These are phyloP conservation scores for Myochromella boudieri DNA, from an alignment of 768 basidiomycete species.

Conservation along the genomic window DNA sequence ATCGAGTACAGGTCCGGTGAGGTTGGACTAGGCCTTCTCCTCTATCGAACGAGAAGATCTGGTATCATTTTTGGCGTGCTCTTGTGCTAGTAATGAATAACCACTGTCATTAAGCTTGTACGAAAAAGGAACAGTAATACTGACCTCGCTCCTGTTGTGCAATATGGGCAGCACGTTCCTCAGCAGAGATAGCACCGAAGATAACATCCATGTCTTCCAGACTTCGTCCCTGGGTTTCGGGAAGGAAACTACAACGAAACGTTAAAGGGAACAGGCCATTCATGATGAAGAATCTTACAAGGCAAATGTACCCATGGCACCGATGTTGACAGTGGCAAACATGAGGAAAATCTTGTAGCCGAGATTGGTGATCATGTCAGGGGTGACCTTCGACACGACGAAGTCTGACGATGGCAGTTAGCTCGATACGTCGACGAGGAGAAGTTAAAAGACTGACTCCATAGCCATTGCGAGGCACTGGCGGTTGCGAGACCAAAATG, in stretches of 20 bases:
- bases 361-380: slow-evolving; percentile 55
- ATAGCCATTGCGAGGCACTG: slow-evolving; percentile 81
- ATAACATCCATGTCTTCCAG: slow-evolving; percentile 55
- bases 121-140: background rate
- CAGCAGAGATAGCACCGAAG: slow-evolving; percentile 55
- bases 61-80: background rate
- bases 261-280: background rate
- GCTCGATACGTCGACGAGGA: too few relatives aligned
- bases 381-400: slow-evolving; percentile 70
- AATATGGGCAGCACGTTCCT: slow-evolving; percentile 55
- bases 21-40: background rate
- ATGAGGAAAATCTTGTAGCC: slow-evolving; percentile 78
- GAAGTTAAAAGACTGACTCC: slow-evolving; percentile 47
- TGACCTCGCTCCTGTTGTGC: slow-evolving; percentile 40
- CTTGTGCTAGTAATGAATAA: background rate
- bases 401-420: too few relatives aligned
- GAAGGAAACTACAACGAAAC: slow-evolving; percentile 41
- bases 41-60: background rate
- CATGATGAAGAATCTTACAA: slow-evolving; percentile 38
- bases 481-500: slow-evolving; percentile 79
- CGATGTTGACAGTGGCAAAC: slow-evolving; percentile 73
- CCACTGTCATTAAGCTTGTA: background rate
- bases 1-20: too few relatives aligned
- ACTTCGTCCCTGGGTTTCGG: slow-evolving; percentile 60
- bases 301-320: slow-evolving; percentile 66